Evolutionary conservation across 2,329 filamentous ascomycete species (phyloP), one percentile per base, ranked within the genome.

Genomic region (Fusarium liriodendri): DNA sequence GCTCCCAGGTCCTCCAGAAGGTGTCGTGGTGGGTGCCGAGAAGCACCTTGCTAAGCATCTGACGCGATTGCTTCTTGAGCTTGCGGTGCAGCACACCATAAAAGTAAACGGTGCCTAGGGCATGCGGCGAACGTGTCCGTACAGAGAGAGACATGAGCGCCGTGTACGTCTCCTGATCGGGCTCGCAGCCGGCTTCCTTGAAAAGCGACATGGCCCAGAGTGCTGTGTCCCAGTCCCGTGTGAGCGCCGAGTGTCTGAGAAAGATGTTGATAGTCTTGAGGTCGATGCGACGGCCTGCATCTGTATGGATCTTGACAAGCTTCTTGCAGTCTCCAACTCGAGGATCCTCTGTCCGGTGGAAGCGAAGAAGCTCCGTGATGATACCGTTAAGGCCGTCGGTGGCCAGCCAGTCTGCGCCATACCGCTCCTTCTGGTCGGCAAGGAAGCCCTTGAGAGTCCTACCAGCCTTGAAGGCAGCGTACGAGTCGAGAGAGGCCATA

Each of bases 381-480:
- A 87, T 82, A 37, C 74, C 75, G 73, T 85, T 83, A 45, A 83
- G 75, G 2, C 84, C 79, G 6, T 75, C 72, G 25, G 71, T 74
- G 6, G 81, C 83, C 38, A 86, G 78, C 87, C 87, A 89, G n/a
- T 79, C 79, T 1, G 79, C 71, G 6, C 87, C 86, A 76, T 88
- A 89, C 4, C 84, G 81, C 10, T 78, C 77, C 6, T 81, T 75
- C 73, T 87, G 85, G 37, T 82, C 79, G 11, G 73, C 70, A 9
- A 88, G 64, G 66, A 89, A 88, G 0, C 71, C 64, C 4, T 80
- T 71, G 0, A 85, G 73, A 40, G 77, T 76, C 54, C 80, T 81
- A 10, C 82, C 81, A 7, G 80, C 73, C 62, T 79, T 77, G n/a
- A 84, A 80, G 7, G 85, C 83, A 11, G 81, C 80, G 73, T 87